Base-by-base conservation (phyloP, 2,329 filamentous ascomycete species). In the Hymenoscyphus albidus region DNA sequence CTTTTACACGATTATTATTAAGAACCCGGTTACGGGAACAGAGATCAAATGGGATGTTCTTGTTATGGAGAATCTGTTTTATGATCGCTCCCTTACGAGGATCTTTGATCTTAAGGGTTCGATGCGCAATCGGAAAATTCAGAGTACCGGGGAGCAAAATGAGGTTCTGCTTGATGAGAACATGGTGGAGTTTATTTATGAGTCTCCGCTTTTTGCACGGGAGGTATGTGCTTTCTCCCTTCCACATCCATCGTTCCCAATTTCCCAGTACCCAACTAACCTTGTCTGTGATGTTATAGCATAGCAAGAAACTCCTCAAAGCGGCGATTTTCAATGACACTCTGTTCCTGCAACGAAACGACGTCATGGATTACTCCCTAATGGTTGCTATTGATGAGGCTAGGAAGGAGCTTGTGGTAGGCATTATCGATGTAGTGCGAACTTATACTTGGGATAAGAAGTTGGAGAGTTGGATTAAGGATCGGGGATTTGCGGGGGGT, bases 401-500 rank as follows among this genome's bases (percentile, higher is more conserved):
- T 44, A 86, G 88, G 68, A 93, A 94, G 73, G 94, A 99, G 78
- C 85, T 99, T 14, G 92, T 98, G 14, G 93, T 99, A 1, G 95
- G 95, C 4, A 98, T 99, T 73, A 98, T 99, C 69, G 94, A 99
- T 76, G 98, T 95, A 76, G 98, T 99, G 70, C 88, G 95, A 63
- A 99, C 95, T 0, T 99, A 98, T 76, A 99, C 95, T 0, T 99
- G 95, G 93, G 95, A 99, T 80, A 99, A 99, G 83, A 97, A 97
- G 76, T 85, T 99, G n/a, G 95, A 99, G 80, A 95, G 90, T 62
- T 99, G 95, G 95, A 97, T 99, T 83, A 99, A 99, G 78, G 93
- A 98, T 74, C 90, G 94, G 48, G 95, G 91, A 0, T 92, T 93
- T 72, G 90, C 86, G 0, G 87, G 88, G 5, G 87, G 88, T 64